phyloP scores from a whole-genome alignment of 2,329 filamentous ascomycete genomes.

The Neopestalotiopsis sp. region DNA sequence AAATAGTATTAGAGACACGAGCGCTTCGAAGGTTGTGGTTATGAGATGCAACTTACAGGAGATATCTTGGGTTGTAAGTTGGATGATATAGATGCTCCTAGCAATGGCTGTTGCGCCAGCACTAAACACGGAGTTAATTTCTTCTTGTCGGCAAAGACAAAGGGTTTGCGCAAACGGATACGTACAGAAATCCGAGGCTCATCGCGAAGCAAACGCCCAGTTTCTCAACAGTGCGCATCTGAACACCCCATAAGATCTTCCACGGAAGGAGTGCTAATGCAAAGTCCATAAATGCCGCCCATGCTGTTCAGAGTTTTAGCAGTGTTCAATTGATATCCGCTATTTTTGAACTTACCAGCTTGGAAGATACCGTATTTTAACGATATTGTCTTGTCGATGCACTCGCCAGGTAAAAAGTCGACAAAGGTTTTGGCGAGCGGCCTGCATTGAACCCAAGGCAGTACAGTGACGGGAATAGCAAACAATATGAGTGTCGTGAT shows the following conservation, averaged over 20 bases:
- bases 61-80: background rate
- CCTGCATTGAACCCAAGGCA: conserved; percentile 4
- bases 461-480: background rate
- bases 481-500: background rate
- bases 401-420: conserved; percentile 3
- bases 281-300: conserved; percentile 1
- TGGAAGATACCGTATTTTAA: conserved; percentile 1
- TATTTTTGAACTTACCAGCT: background rate
- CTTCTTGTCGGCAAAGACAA: background rate
- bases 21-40: background rate
- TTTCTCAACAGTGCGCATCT: background rate
- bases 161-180: background rate
- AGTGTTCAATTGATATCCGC: background rate
- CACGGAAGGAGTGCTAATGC: background rate
- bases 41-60: background rate
- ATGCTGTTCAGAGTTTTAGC: background rate
- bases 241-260: background rate
- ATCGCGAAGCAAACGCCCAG: background rate
- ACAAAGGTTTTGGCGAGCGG: conserved; percentile 4
- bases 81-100: background rate
- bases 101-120: background rate
- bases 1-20: background rate
- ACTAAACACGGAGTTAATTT: background rate
- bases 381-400: background rate
- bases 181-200: background rate